These are phyloP conservation scores for Candida glucosophila DNA, from an alignment of 1,139 yeast genomes.

Conservation along the genomic window DNA sequence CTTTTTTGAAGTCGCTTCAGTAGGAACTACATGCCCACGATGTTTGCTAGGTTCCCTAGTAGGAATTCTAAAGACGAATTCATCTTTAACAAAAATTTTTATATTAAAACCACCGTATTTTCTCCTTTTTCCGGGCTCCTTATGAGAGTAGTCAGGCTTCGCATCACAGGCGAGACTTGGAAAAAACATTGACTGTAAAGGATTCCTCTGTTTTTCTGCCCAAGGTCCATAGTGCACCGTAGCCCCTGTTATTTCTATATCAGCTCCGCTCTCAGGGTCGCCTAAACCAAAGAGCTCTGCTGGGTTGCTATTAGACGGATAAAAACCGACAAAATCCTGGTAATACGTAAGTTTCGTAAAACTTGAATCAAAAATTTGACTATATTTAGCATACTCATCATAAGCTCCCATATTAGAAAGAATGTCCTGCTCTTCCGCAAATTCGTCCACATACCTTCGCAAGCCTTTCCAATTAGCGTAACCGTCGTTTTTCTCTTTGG, in stretches of 20 bases:
- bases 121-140: conserved; percentile 42
- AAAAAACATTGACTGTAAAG: conserved; percentile 56
- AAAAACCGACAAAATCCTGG: conserved; percentile 64
- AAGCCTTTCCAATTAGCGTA: conserved; percentile 32
- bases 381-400: conserved; percentile 76
- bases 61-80: conserved; percentile 67
- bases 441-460: conserved; percentile 33
- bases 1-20: conserved; percentile 4
- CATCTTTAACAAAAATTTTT: conserved; percentile 50
- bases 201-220: conserved; percentile 79
- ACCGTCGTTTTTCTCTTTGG: conserved; percentile 4
- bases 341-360: conserved; percentile 47
- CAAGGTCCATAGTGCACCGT: conserved; percentile 88
- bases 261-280: conserved; percentile 60
- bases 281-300: neutral
- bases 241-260: conserved; percentile 50
- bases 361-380: conserved; percentile 64
- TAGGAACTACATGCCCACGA: conserved; percentile 18
- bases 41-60: conserved; percentile 81
- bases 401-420: conserved; percentile 21
- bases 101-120: conserved; percentile 49
- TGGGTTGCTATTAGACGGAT: conserved; percentile 20
- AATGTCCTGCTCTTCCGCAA: conserved; percentile 21
- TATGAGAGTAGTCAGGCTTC: conserved; percentile 29
- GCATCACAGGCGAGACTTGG: conserved; percentile 63